A percentile compares a stretch with the other conserved stretches of the same genome.
phyloP scores from a whole-genome alignment of 2,329 filamentous ascomycete species.

The Venturia oleaginea region DNA sequence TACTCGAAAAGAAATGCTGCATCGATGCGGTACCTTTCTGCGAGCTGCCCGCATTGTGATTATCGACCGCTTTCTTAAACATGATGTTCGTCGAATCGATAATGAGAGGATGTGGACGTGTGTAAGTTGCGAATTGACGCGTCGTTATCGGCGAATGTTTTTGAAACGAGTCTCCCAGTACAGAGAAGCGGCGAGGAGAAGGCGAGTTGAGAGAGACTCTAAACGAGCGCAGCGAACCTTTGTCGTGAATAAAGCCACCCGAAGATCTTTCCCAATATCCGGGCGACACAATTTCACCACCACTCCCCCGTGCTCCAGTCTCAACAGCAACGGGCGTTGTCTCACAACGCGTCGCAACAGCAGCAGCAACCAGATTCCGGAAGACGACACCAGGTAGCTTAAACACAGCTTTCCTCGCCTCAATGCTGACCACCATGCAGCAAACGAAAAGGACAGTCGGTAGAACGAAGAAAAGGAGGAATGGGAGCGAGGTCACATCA shows the following conservation, averaged over 20 bases:
- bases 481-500: constrained; percentile 18
- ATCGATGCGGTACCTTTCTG: neutral
- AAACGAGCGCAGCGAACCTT: neutral
- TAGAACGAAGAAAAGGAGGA: constrained; percentile 22
- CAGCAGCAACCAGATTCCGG: neutral
- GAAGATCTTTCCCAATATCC: no score
- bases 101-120: constrained; percentile 6
- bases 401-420: constrained; percentile 25
- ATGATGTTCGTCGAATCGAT: constrained; percentile 10
- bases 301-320: neutral
- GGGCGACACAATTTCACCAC: no score
- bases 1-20: constrained; percentile 4
- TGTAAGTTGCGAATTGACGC: neutral
- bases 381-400: constrained; percentile 21
- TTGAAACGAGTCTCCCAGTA: neutral
- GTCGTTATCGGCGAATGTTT: constrained; percentile 2
- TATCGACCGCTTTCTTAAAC: constrained; percentile 11
- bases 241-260: neutral
- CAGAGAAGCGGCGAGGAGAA: neutral
- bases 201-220: neutral
- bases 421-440: constrained; percentile 30
- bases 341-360: neutral
- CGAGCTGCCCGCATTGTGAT: neutral
- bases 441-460: constrained; percentile 20
- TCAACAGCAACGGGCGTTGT: neutral